phyloP scores from a whole-genome alignment of 805 yeast genomes.

The Lachancea lanzarotensis region DNA sequence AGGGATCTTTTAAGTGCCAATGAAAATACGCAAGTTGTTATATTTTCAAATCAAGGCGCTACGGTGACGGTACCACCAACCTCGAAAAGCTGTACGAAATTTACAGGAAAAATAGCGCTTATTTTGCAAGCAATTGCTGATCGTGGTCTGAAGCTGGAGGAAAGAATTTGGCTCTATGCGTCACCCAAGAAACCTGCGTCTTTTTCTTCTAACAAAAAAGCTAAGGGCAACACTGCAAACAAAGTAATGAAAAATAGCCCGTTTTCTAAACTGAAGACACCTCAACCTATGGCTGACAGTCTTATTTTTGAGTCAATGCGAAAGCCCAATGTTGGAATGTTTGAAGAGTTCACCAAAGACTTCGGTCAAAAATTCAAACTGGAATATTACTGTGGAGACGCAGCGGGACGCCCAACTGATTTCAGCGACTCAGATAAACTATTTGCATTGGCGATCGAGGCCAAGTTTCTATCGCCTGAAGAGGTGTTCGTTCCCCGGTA shows the following conservation, averaged over 20 bases:
- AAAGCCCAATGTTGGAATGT: conserved; percentile 80
- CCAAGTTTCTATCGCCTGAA: conserved; percentile 67
- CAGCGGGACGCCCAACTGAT: conserved; percentile 79
- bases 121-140: conserved; percentile 31
- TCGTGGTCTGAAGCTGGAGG: conserved; percentile 20
- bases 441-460: conserved; percentile 56
- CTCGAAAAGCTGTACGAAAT: conserved; percentile 32
- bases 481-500: conserved; percentile 46
- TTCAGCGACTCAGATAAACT: conserved; percentile 70
- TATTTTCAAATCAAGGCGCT: conserved; percentile 85
- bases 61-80: conserved; percentile 25
- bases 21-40: conserved; percentile 42
- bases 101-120: conserved; percentile 37
- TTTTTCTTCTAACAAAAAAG: conserved; percentile 8
- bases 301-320: conserved; percentile 37
- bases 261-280: not conserved
- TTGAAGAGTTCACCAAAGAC: conserved; percentile 45
- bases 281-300: not conserved
- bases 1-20: not conserved
- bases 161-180: conserved; percentile 48
- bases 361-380: conserved; percentile 18
- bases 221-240: not conserved
- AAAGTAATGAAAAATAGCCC: conserved; percentile 1
- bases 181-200: conserved; percentile 50
- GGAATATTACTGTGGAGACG: conserved; percentile 77